Percentiles rank a stretch among this genome's conserved stretches.
Conservation (phyloP, 768 basidiomycete species). For the Lentinula detonsa region DNA sequence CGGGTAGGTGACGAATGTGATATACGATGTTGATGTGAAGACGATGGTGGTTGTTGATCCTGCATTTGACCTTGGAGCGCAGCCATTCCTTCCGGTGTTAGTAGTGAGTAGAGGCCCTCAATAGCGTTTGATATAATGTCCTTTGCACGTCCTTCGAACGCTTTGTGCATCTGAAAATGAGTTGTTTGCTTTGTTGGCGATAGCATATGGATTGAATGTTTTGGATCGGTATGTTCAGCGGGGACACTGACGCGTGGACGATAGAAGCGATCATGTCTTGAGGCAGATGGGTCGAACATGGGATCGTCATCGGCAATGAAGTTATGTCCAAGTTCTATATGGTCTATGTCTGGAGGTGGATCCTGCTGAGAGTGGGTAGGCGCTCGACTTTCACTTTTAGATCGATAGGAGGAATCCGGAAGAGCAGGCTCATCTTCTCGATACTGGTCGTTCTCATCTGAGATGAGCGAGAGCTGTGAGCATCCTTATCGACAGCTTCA, state of each 20-base stretch:
- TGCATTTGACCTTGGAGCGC: not conserved
- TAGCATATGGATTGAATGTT: not conserved
- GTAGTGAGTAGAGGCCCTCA: not conserved
- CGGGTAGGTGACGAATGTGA: not conserved
- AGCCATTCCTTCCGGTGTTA: not conserved
- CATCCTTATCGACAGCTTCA: too few species aligned
- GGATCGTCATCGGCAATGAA: not conserved
- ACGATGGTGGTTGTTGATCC: not conserved
- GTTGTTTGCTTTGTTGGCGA: not conserved
- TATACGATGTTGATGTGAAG: not conserved
- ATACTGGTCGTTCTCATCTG: not conserved
- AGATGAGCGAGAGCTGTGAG: not conserved
- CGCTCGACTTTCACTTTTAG: not conserved
- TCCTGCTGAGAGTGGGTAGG: not conserved
- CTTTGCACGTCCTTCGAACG: not conserved
- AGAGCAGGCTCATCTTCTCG: not conserved
- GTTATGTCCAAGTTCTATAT: not conserved
- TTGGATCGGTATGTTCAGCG: not conserved
- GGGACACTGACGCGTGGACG: too few species aligned
- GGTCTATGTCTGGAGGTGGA: not conserved
- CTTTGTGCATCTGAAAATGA: not conserved
- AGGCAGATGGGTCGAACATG: not conserved
- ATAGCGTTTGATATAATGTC: not conserved
- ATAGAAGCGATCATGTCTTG: not conserved
- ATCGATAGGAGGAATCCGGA: not conserved